Evolutionary conservation across 208 protist species (phyloP).

Genomic region (Leishmania braziliensis): DNA sequence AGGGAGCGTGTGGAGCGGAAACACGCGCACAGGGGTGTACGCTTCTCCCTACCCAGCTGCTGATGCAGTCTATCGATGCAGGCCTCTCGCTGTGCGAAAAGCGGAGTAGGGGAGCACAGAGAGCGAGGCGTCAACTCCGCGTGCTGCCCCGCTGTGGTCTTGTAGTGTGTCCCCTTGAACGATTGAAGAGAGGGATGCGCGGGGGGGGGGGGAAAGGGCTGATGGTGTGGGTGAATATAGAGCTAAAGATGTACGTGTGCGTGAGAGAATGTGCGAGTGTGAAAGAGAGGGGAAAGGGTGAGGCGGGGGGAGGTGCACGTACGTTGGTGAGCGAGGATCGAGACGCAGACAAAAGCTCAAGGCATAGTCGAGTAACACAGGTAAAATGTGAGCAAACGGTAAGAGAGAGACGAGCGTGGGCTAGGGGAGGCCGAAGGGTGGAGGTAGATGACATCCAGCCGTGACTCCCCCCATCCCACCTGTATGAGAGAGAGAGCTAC

Average conservation of each 20-base stretch:
- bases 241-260: background rate
- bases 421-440: too few species aligned
- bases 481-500: background rate
- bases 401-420: background rate
- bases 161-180: background rate
- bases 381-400: background rate
- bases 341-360: background rate
- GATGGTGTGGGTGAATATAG: background rate
- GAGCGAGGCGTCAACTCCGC: background rate
- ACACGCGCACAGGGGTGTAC: background rate
- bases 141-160: background rate
- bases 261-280: background rate
- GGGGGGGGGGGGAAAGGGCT: background rate
- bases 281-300: background rate
- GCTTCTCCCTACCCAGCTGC: background rate
- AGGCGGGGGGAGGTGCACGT: background rate
- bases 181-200: background rate
- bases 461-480: background rate
- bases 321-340: background rate
- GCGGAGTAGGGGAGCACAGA: background rate
- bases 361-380: background rate
- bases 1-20: background rate
- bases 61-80: background rate
- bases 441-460: background rate
- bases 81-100: background rate